Evolutionary conservation across 805 yeast genomes (phyloP), one percentile per base, ranked within the genome.

Genomic region (Helenozyma baotianmanensis): DNA sequence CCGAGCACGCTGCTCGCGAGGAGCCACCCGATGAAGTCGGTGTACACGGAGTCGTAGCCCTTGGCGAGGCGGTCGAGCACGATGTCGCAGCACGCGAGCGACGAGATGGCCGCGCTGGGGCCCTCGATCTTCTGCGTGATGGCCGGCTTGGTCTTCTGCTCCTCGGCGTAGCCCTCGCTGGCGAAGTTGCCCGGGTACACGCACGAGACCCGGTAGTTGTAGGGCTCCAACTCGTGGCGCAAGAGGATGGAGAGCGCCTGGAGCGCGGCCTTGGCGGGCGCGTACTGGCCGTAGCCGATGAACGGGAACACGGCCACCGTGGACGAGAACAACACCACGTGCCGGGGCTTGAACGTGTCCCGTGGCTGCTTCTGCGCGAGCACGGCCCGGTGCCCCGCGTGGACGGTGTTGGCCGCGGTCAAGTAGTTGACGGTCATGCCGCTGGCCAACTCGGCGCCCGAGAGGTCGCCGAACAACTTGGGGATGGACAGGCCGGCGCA

Each of bases 401-500:
- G 97, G 0, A 86, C 62, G 25, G 86, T 66, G 49, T 74, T 82
- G 10, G 82, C 57, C 1, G 92, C 77, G 0, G 96, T 81, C 42
- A 67, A 64, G 59, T 89, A 92, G 48, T 88, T 89, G 36, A 74
- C 68, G 24, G 65, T 57, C 25, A 87, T 69, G 13, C 95, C 95
- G 3, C 50, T 44, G 11, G 70, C 68, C 14, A 92, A 56, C 30
- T 82, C 85, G 1, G 57, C 56, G 1, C 76, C 63, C 0, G 80
- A 65, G 38, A 82, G 56, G 36, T 89, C 95, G 4, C 70, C 56
- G 47, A 90, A 84, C 27, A 90, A 57, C 30, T 85, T 86, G 2
- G 96, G 95, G 3, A 70, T 62, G 0, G 95, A 79, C 1, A 81
- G 75, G 4, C 97, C 97, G 10, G 96, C 97, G 60, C 96, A 86